A percentile compares a stretch with the other conserved stretches of the same genome.
Evolutionary conservation across 768 basidiomycete species (phyloP).

Genomic region (Agrocybe praecox): DNA sequence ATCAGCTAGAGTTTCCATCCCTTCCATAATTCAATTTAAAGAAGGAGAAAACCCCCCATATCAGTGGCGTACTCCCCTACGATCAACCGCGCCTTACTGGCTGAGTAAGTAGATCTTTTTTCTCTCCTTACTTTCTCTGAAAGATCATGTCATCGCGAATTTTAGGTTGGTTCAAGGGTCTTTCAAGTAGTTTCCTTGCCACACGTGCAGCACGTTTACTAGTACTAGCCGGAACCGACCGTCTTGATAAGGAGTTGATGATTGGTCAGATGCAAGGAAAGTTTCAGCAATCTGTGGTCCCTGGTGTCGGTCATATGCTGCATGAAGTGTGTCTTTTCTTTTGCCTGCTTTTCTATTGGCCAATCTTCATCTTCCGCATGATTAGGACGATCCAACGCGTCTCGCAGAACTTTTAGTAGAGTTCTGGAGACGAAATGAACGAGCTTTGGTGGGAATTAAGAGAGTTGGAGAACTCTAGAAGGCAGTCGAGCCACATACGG

Average conservation of each 20-base stretch:
- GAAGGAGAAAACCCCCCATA: conserved; percentile 45
- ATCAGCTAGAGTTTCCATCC: conserved; percentile 90
- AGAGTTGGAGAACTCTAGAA: conserved; percentile 51
- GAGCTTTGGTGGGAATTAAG: conserved; percentile 61
- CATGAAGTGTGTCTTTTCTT: conserved; percentile 69
- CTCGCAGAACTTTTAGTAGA: conserved; percentile 82
- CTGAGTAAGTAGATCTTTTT: conserved; percentile 51
- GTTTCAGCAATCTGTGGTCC: conserved; percentile 90
- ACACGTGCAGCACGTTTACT: conserved; percentile 83
- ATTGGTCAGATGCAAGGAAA: conserved; percentile 97
- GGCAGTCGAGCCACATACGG: too few species aligned
- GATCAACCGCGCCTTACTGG: conserved; percentile 90
- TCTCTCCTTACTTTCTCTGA: background rate
- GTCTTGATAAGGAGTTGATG: conserved; percentile 92
- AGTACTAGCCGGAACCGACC: conserved; percentile 89
- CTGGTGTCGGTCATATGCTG: conserved; percentile 89
- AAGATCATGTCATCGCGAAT: background rate
- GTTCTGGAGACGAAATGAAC: conserved; percentile 91
- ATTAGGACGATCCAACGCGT: conserved; percentile 81
- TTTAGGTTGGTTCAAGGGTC: conserved; percentile 87
- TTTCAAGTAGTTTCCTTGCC: conserved; percentile 79
- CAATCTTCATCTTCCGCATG: background rate
- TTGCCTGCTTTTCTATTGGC: background rate
- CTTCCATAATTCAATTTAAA: conserved; percentile 65
- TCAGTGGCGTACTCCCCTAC: conserved; percentile 84